Base-by-base conservation (phyloP, 495 filamentous ascomycete species). In the Xylaria castorea region DNA sequence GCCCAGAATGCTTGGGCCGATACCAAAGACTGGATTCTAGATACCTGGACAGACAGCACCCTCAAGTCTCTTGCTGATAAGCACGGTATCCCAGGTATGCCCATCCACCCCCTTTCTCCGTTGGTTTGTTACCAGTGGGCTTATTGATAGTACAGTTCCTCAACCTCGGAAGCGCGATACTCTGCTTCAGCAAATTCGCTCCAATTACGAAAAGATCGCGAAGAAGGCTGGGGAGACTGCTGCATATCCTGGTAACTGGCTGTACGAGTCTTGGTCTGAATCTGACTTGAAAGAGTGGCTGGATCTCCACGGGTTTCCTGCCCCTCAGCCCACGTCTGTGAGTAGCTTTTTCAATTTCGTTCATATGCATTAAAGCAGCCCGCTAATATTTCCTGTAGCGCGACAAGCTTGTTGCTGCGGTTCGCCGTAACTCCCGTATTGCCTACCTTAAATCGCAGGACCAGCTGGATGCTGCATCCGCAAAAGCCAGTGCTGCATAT, bases 191-290 rank as follows among this genome's bases (percentile, higher is more conserved):
- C 87, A 92, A 73, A 88, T 89, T 62, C 94, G 96, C 68, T 85
- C 90, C 71, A 95, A 92, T 79, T 98, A 97, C 73, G 91, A 97
- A 72, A 84, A 87, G 4, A 80, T 92, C 55, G 94, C 96, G 16
- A 89, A 94, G 78, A 98, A 97, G 83, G 85, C 88, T 51, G 93
- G 93, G 73, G 92, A 97, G 81, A 92, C 93, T 1, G 84, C 88
- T 48, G 79, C 88, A 12, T 99, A 99, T 75, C 96, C 96, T 50
- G 96, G 96, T n/a, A 91, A 97, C 81, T 99, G 96, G 96, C 83
- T 98, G 42, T 99, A 97, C 76, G 89, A 89, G 71, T 85, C 91
- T 46, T 99, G 96, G 96, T 89, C 91, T 57, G 83, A 83, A 46
- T 83, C 81, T 44, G 83, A 88, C 67, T 73, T 87, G 51, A 87